Evolutionary conservation across 805 yeast species (phyloP).

Genomic region (Brettanomyces anomalus): DNA sequence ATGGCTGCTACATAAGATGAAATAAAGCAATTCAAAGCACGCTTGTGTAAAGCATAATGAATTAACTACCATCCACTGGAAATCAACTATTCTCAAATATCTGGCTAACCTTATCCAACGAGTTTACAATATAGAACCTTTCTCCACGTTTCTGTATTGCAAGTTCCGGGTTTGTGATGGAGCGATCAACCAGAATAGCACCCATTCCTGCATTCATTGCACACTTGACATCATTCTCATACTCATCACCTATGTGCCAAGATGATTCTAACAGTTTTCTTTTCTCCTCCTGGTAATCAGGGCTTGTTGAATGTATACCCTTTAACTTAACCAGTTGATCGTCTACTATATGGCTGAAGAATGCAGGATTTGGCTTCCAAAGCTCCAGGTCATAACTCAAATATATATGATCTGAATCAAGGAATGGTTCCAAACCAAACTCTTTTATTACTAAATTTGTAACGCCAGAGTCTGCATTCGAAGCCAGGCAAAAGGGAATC

Average conservation of each 20-base stretch:
- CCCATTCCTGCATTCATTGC: conserved; percentile 52
- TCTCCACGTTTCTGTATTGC: conserved; percentile 8
- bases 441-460: conserved; percentile 32
- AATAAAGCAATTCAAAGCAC: not conserved
- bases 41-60: no score
- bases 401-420: conserved; percentile 31
- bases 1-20: not conserved
- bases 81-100: conserved; percentile 10
- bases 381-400: conserved; percentile 49
- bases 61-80: no score
- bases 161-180: conserved; percentile 1
- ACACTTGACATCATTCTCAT: conserved; percentile 44
- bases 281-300: conserved; percentile 1
- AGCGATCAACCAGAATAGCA: conserved; percentile 31
- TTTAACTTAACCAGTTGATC: conserved; percentile 8
- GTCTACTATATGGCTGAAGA: conserved; percentile 34
- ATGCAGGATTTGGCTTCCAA: conserved; percentile 41
- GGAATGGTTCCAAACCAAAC: conserved; percentile 34
- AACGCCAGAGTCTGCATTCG: conserved; percentile 59
- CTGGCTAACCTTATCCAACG: conserved; percentile 6
- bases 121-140: conserved; percentile 12
- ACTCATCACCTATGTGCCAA: conserved; percentile 68
- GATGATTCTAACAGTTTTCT: conserved; percentile 17
- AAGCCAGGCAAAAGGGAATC: conserved; percentile 35
- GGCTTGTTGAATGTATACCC: not conserved